phyloP scores from a whole-genome alignment of 352 stramenopile species.

The Phytophthora crassamura region DNA sequence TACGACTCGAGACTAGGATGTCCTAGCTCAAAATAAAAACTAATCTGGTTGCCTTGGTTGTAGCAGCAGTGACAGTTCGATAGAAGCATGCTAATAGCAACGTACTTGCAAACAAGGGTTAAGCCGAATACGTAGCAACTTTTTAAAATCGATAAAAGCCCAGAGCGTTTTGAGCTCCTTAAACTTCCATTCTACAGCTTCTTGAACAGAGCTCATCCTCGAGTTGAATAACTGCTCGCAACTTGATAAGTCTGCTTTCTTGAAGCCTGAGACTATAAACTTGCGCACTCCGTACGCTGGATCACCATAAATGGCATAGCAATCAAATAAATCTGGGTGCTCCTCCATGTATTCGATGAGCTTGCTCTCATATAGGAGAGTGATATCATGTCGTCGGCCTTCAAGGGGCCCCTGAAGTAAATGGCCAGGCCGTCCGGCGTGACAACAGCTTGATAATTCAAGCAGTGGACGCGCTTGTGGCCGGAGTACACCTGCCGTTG shows the following conservation, averaged over 20 bases:
- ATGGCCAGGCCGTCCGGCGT: conserved; percentile 2
- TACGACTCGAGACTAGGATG: conserved; percentile 5
- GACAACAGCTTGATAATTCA: conserved; percentile 15
- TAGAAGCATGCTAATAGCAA: conserved; percentile 8
- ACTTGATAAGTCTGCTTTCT: conserved; percentile 2
- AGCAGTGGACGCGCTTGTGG: conserved; percentile 1
- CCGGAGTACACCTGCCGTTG: conserved; percentile 13
- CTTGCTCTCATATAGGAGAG: conserved; percentile 6
- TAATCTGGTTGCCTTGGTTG: conserved; percentile 5
- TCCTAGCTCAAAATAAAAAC: neutral
- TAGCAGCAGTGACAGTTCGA: conserved; percentile 12
- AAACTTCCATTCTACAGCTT: neutral
- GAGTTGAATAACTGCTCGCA: neutral
- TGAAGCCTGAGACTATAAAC: conserved; percentile 6
- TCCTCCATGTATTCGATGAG: conserved; percentile 1
- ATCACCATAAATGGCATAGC: conserved; percentile 7
- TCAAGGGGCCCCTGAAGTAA: conserved; percentile 9
- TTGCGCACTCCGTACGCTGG: conserved; percentile 2
- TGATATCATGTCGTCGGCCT: neutral
- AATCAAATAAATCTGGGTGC: neutral
- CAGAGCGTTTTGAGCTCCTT: neutral
- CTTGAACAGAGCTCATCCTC: neutral
- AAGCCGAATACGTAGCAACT: neutral
- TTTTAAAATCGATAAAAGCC: neutral
- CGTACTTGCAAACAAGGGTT: conserved; percentile 7